phyloP scores from a whole-genome alignment of 371 early-diverging fungal species.

The Conidiobolus incongruus region DNA sequence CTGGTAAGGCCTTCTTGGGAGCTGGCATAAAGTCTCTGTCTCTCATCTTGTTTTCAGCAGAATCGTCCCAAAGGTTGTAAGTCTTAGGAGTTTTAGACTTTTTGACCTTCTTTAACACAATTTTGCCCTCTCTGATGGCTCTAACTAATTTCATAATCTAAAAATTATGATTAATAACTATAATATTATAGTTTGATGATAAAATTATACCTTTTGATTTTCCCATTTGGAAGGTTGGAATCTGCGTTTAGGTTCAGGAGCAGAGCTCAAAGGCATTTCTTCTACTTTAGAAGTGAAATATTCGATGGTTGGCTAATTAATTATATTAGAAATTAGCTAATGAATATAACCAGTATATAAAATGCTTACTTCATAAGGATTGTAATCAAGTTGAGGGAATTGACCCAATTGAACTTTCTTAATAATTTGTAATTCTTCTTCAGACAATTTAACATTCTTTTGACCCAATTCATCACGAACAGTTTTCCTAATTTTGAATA shows the following conservation, averaged over 20 bases:
- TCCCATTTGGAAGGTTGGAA: conserved; percentile 91
- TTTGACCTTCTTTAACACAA: conserved; percentile 36
- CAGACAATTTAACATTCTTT: conserved; percentile 55
- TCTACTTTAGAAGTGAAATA: conserved; percentile 74
- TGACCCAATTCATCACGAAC: conserved; percentile 60
- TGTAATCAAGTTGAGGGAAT: conserved; percentile 58
- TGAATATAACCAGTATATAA: neutral
- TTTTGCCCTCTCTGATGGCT: conserved; percentile 73
- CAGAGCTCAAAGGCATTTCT: conserved; percentile 51
- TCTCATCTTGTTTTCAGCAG: conserved; percentile 15
- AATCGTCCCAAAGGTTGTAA: conserved; percentile 72
- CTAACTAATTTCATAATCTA: conserved; percentile 85
- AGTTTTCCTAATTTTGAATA: conserved; percentile 24
- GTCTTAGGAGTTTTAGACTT: conserved; percentile 29
- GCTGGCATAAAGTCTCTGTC: conserved; percentile 65
- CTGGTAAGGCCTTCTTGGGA: conserved; percentile 73
- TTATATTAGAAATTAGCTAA: conserved; percentile 4
- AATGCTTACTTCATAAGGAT: conserved; percentile 49
- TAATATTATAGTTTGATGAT: neutral
- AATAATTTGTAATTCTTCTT: conserved; percentile 79
- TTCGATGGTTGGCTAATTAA: conserved; percentile 46
- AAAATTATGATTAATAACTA: conserved; percentile 1
- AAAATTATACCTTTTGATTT: conserved; percentile 30
- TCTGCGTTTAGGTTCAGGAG: conserved; percentile 85
- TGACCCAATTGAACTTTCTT: conserved; percentile 54